phyloP scores from a whole-genome alignment of 805 yeast genomes.

The Monosporozyma yasuniensis region DNA sequence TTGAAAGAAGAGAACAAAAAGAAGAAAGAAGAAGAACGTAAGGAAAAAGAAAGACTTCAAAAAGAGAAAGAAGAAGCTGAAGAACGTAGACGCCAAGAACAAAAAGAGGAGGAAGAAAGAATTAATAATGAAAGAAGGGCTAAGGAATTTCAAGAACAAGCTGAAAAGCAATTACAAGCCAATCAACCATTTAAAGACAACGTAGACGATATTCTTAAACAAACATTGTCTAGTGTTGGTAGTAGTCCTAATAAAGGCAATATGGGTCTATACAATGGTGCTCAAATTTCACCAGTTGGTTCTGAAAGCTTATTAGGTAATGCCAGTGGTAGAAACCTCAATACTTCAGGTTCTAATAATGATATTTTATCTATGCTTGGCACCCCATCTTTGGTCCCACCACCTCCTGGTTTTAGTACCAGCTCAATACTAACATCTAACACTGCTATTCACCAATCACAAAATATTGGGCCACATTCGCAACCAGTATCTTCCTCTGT shows the following conservation, averaged over 20 bases:
- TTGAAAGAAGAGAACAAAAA: conserved; percentile 34
- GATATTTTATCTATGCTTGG: neutral
- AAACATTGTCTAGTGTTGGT: neutral
- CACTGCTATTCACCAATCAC: neutral
- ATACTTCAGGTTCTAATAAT: neutral
- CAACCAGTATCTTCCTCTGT: neutral
- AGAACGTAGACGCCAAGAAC: conserved; percentile 19
- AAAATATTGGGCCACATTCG: neutral
- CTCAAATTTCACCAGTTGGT: neutral
- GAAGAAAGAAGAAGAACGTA: conserved; percentile 33
- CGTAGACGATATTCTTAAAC: neutral
- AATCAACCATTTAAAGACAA: neutral
- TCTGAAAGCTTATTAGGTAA: neutral
- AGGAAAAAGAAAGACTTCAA: conserved; percentile 23
- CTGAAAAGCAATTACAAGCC: neutral
- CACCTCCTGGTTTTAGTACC: neutral
- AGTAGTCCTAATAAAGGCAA: neutral
- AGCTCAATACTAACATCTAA: neutral
- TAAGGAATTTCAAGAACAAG: neutral
- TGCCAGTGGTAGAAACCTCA: neutral
- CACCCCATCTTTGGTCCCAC: neutral
- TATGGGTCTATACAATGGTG: neutral
- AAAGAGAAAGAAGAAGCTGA: conserved; percentile 23
- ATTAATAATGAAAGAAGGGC: neutral
- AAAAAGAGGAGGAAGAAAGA: conserved; percentile 23